Evolutionary conservation across 2,329 filamentous ascomycete genomes (phyloP), one percentile per base, ranked within the genome.

Genomic region (Paradendryphiella salina): DNA sequence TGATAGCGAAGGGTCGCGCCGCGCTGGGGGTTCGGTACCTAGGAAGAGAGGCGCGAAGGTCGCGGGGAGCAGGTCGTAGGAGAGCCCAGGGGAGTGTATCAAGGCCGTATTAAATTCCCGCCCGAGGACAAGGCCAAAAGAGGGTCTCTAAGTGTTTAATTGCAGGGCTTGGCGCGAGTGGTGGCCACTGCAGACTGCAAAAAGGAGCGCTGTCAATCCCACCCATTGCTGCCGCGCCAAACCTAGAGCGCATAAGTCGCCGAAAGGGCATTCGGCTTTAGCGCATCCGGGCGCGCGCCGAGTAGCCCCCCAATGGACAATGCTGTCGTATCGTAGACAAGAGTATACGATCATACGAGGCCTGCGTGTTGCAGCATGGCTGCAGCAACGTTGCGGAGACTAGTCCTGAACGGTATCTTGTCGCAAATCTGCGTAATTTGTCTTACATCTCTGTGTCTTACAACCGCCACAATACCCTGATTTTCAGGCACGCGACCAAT

Each of bases 401-500:
- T 34, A 45, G 31, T 39, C 35, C 36, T 26, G 21, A 40, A 23
- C 28, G 17, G 48, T 40, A 10, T 8, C 14, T 23, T 29, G 28
- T 21, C 23, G 23, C 23, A 26, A 26, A 10, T 26, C 23, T 26
- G 23, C 21, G 21, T 23, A 26, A 10, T 26, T 9, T 26, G 23
- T 23, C 21, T 49, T 37, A 49, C 35, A 48, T 52, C 36, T 26
- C 35, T n/a, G 33, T 11, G 17, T 39, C 28, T 15, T 15, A 23
- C 13, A 15, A 31, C 20, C 36, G 38, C 26, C 40, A 32, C 40
- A 28, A 26, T 38, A 14, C 33, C 32, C 11, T 39, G 20, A 26
- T 32, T 26, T 33, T 42, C 55, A 56, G 52, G 55, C 36, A 56
- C 54, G 29, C 55, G 34, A 28, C 55, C 55, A 58, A 58, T 58